A percentile compares a stretch with the other conserved stretches of the same genome.
These are phyloP conservation scores for Penicillium atrosanguineum DNA, from an alignment of 495 filamentous ascomycete genomes.

Conservation along the genomic window DNA sequence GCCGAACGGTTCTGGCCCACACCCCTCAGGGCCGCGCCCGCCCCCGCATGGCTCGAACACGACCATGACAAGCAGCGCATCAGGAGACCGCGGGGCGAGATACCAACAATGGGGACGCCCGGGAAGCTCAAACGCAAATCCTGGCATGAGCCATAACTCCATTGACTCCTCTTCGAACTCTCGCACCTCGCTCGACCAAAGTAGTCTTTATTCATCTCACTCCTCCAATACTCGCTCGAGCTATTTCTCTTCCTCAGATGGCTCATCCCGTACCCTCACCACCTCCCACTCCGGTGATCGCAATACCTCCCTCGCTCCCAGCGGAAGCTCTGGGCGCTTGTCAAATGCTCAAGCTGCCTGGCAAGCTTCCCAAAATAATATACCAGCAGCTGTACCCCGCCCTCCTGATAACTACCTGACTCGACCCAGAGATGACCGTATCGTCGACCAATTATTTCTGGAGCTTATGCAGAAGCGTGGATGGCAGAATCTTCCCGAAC, in stretches of 20 bases:
- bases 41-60: slow-evolving; percentile 62
- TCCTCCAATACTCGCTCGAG: slow-evolving; percentile 62
- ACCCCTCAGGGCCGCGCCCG: slow-evolving; percentile 66
- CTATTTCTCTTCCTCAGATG: slow-evolving; percentile 58
- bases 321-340: slow-evolving; percentile 28
- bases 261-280: slow-evolving; percentile 60
- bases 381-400: slow-evolving; percentile 45
- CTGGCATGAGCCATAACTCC: slow-evolving; percentile 62
- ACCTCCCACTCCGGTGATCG: slow-evolving; percentile 45
- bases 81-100: slow-evolving; percentile 65
- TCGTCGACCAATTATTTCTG: slow-evolving; percentile 90
- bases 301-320: slow-evolving; percentile 24
- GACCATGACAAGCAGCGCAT: slow-evolving; percentile 61
- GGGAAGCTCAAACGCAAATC: slow-evolving; percentile 53
- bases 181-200: slow-evolving; percentile 67
- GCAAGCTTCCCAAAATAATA: slow-evolving; percentile 40
- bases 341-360: slow-evolving; percentile 33
- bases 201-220: slow-evolving; percentile 60
- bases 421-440: slow-evolving; percentile 74
- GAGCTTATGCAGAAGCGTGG: slow-evolving; percentile 96
- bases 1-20: slow-evolving; percentile 48
- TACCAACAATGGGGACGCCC: slow-evolving; percentile 71
- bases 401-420: slow-evolving; percentile 56
- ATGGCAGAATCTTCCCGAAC: slow-evolving; percentile 95
- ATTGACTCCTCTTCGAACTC: slow-evolving; percentile 68